These are phyloP conservation scores for Datisca glomerata DNA, from an alignment of 306 rosid genomes.

Conservation along the genomic window DNA sequence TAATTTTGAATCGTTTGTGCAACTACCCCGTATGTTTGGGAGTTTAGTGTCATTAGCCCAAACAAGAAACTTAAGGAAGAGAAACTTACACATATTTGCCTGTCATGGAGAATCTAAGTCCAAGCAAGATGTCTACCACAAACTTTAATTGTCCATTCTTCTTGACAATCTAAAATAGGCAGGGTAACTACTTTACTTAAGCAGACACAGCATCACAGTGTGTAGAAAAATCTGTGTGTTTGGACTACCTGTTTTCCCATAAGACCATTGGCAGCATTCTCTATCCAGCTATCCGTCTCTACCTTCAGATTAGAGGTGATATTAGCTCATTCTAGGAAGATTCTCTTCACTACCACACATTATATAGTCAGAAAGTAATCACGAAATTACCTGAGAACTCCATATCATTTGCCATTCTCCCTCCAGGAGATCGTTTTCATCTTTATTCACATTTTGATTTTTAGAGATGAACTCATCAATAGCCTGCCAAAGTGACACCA, in stretches of 20 bases:
- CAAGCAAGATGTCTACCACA: conserved; percentile 56
- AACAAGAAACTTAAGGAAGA: too few relatives aligned
- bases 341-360: background rate
- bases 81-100: conserved; percentile 58
- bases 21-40: too few relatives aligned
- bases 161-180: conserved; percentile 43
- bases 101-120: conserved; percentile 64
- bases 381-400: conserved; percentile 80
- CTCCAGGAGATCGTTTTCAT: conserved; percentile 51
- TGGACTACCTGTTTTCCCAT: conserved; percentile 72
- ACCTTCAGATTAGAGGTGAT: conserved; percentile 22
- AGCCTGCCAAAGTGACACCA: conserved; percentile 36
- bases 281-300: conserved; percentile 92
- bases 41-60: too few relatives aligned
- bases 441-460: conserved; percentile 18
- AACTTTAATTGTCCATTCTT: conserved; percentile 58
- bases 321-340: background rate
- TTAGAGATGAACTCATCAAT: conserved; percentile 52
- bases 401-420: conserved; percentile 92
- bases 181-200: conserved; percentile 1
- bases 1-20: too few relatives aligned
- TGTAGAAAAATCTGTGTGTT: background rate
- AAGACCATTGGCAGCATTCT: conserved; percentile 91
- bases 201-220: background rate
- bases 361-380: background rate